These are phyloP conservation scores for Ceratobasidium papillatum DNA, from an alignment of 1,284 basidiomycete genomes.

Conservation along the genomic window DNA sequence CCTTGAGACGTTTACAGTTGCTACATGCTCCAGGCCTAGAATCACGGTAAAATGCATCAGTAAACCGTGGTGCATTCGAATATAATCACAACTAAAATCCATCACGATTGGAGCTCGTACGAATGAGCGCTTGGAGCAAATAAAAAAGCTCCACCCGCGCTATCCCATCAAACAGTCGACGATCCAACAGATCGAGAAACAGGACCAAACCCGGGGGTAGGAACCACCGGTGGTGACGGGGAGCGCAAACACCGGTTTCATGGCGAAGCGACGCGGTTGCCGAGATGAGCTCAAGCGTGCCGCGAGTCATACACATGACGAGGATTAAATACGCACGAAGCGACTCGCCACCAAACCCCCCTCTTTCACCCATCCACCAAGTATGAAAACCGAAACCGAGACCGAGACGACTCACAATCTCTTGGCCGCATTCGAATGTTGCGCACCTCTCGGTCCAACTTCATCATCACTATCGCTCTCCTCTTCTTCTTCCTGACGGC, in stretches of 20 bases:
- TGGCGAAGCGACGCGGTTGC: not conserved
- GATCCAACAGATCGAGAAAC: not conserved
- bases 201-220: constrained; percentile 18
- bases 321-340: not conserved
- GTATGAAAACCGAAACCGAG: not conserved
- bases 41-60: not conserved
- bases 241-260: not conserved
- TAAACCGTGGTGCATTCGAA: not conserved
- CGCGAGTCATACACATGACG: not conserved
- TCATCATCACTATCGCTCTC: constrained; percentile 12
- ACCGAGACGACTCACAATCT: constrained; percentile 1
- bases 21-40: constrained; percentile 77
- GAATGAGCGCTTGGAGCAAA: too few relatives aligned
- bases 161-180: not conserved
- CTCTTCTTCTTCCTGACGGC: not conserved
- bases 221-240: constrained; percentile 12
- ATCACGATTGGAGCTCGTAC: too few relatives aligned
- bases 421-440: not conserved
- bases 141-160: not conserved
- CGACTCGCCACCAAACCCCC: not conserved
- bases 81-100: not conserved
- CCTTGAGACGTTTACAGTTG: constrained; percentile 85
- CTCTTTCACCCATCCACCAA: not conserved
- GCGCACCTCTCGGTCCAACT: not conserved
- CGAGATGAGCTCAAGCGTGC: not conserved